Evolutionary conservation across 2,329 filamentous ascomycete species (phyloP), one percentile per base, ranked within the genome.

Genomic region (Colletotrichum liriopes): DNA sequence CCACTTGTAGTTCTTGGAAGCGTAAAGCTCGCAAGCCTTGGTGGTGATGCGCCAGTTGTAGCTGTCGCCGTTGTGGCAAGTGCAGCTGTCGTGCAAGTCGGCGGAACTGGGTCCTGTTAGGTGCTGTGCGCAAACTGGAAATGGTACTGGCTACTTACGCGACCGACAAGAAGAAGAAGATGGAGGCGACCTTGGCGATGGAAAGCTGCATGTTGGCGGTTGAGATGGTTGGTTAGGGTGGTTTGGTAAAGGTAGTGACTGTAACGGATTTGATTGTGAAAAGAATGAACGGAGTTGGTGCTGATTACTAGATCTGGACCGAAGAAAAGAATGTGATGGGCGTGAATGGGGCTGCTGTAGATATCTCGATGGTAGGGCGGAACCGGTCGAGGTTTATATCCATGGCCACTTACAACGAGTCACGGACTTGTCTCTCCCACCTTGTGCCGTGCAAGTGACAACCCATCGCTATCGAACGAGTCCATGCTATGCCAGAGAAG

Each of bases 1-100:
- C 62, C 70, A 73, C 59, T 70, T 11, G 51, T 72, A 72, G 55
- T 55, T 62, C 62, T 66, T 68, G 52, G 29, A 20, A 23, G 67
- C 60, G 67, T 76, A 76, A 12, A 71, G 54, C 47, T 67, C 60
- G 60, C 75, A 76, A 4, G 75, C 75, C 37, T 74, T 72, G 58
- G n/a, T 43, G 56, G 72, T 75, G 64, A 76, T 75, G 55, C 75
- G 74, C 75, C 75, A 76, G 71, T 75, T 76, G 71, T 75, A 76
- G 71, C 75, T 72, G 51, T 76, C 72, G 62, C 75, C 75, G 69
- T 76, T 76, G 74, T 73, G 47, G 71, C 75, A 76, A 12, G 66
- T 60, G 60, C 75, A 76, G 73, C 51, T 74, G 32, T 65, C 62
- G 64, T 79, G 77, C 12, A 75, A 63, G 56, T 78, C 54, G 52